Evolutionary conservation across 768 basidiomycete species (phyloP), one percentile per base, ranked within the genome.

Genomic region (Suillus cothurnatus): DNA sequence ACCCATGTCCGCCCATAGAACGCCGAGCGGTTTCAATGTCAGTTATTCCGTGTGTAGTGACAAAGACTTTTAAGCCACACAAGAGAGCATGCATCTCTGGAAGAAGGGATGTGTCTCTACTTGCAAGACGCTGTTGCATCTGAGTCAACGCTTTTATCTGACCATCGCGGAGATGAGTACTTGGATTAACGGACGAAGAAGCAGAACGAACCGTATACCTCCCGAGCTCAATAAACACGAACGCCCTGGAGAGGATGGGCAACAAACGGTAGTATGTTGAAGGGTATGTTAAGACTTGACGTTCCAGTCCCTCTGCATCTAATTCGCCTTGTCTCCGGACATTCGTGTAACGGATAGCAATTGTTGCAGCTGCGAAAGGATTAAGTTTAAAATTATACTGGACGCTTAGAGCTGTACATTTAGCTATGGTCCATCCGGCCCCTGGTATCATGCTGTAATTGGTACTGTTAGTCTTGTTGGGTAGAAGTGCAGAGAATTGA

Each of bases 1-100:
- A 92, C 0, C 92, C 91, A 73, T 93, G 91, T 4, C 91, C 91
- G 60, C 91, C 92, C 83, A 92, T 85, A 0, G 88, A 83, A 19
- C 89, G 83, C 9, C 90, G 84, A 4, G 89, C 87, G 7, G 80
- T 82, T 73, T 92, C 91, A 15, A 91, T 70, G 67, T 89, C 88
- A 39, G 81, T 81, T 2, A 86, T 81, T 6, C 81, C 78, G n/a
- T 80, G 73, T 0, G 82, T 80, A 1, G 85, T 82, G 4, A 83
- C 85, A 36, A 89, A 79, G 4, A 85, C 81, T 73, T 93, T 93
- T 28, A 93, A 78, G 0, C 87, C 90, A 70, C 87, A 88, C 12
- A 89, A 86, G 12, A 83, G 85, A 0, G 88, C 87, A 69, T 93
- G 92, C 72, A 90, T 82, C 67, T 92, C 91, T 0, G 86, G 83